Evolutionary conservation across 2,329 filamentous ascomycete species (phyloP).

Genomic region (Chrysoporthe deuterocubensis): DNA sequence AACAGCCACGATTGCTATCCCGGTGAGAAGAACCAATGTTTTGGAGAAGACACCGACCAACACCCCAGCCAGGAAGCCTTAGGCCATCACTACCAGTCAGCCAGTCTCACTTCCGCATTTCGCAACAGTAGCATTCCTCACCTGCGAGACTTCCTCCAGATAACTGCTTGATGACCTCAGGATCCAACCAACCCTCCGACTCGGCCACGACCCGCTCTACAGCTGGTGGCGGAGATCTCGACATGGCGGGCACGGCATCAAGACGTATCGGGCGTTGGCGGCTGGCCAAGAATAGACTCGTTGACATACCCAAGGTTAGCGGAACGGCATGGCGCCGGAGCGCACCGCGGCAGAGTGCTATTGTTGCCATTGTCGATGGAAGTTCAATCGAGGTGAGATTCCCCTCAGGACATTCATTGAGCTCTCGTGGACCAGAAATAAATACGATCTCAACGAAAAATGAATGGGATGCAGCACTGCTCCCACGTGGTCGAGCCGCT

Average conservation of each 20-base stretch:
- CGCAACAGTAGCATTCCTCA: conserved; percentile 35
- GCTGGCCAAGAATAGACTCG: conserved; percentile 32
- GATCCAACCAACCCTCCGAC: conserved; percentile 35
- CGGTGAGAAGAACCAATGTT: conserved; percentile 69
- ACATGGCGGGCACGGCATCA: conserved; percentile 30
- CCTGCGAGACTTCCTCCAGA: conserved; percentile 59
- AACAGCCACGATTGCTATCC: conserved; percentile 64
- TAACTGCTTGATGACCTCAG: conserved; percentile 51
- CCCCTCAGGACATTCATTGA: not conserved
- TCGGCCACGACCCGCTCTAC: conserved; percentile 29
- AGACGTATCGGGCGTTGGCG: conserved; percentile 39
- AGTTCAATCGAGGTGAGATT: too few relatives aligned
- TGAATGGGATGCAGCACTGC: not conserved
- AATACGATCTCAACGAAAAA: too few relatives aligned
- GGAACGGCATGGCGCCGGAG: conserved; percentile 32
- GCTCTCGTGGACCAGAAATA: not conserved
- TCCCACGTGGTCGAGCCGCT: not conserved
- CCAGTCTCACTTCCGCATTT: not conserved
- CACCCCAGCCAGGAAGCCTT: conserved; percentile 67
- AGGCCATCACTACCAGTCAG: not conserved
- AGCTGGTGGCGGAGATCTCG: conserved; percentile 24
- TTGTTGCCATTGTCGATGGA: conserved; percentile 24
- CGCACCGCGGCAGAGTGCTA: conserved; percentile 31
- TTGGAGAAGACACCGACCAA: conserved; percentile 72
- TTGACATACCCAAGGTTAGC: conserved; percentile 33